These are phyloP conservation scores for Phaeosphaeriaceae sp. DNA, from an alignment of 2,329 filamentous ascomycete genomes.

Conservation along the genomic window DNA sequence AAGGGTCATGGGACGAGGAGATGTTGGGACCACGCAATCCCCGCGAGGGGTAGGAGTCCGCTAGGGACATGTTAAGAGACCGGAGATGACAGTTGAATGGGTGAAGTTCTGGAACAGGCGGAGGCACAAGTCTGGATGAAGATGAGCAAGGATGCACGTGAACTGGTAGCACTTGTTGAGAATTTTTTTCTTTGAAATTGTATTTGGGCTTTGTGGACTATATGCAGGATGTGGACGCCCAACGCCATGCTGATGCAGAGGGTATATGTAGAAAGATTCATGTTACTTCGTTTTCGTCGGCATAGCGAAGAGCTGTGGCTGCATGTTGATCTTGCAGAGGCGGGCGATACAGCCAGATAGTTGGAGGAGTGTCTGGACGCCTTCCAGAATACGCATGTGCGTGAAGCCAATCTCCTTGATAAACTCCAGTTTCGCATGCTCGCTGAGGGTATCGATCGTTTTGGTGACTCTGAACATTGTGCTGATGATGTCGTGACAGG, in stretches of 20 bases:
- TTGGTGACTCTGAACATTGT: slow-evolving; percentile 99
- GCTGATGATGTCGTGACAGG: slow-evolving; percentile 98
- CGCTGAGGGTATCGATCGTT: slow-evolving; percentile 87
- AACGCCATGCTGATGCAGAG: slow-evolving; percentile 43
- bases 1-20: not conserved
- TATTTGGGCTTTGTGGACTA: not conserved
- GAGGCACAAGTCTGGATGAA: not conserved
- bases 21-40: not conserved
- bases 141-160: not conserved
- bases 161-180: not conserved
- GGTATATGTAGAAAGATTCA: slow-evolving; percentile 5
- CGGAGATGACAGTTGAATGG: not conserved
- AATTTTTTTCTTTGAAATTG: not conserved
- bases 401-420: slow-evolving; percentile 99
- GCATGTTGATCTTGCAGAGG: slow-evolving; percentile 96
- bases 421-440: slow-evolving; percentile 95
- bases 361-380: slow-evolving; percentile 92
- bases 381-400: slow-evolving; percentile 99
- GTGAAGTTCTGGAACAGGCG: not conserved
- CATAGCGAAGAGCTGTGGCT: slow-evolving; percentile 76
- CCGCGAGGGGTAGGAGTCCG: not conserved
- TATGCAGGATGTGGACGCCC: slow-evolving; percentile 18
- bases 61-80: not conserved
- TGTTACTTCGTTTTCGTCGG: slow-evolving; percentile 24
- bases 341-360: slow-evolving; percentile 90